Conservation (phyloP, 768 basidiomycete species). For the Nidularia pulvinata region DNA sequence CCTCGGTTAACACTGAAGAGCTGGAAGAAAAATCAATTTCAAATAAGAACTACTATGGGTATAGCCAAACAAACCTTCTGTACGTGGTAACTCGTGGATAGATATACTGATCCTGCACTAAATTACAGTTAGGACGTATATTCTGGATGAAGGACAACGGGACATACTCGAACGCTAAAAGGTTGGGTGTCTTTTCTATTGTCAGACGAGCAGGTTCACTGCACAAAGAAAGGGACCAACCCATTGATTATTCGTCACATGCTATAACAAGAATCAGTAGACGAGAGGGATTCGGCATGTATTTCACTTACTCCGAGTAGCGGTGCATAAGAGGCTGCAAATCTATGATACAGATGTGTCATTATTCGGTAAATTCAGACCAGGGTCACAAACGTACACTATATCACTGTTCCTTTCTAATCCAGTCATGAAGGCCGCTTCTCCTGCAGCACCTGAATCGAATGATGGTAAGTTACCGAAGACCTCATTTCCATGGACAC, state of each 20-base stretch:
- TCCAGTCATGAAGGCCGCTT: constrained; percentile 72
- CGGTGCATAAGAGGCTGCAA: constrained; percentile 62
- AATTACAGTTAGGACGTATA: background rate
- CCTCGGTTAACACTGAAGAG: constrained; percentile 65
- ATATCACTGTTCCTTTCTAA: constrained; percentile 50
- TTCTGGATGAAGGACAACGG: background rate
- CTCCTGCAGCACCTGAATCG: constrained; percentile 43
- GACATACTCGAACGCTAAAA: constrained; percentile 61
- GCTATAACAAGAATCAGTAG: constrained; percentile 25
- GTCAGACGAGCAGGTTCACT: constrained; percentile 2
- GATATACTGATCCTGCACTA: constrained; percentile 53
- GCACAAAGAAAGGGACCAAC: constrained; percentile 14
- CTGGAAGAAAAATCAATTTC: constrained; percentile 21
- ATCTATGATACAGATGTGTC: constrained; percentile 34
- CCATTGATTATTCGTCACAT: constrained; percentile 60
- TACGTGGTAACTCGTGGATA: constrained; percentile 62
- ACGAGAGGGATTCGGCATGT: background rate
- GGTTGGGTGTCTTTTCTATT: constrained; percentile 46
- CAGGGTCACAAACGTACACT: constrained; percentile 18
- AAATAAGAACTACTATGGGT: background rate
- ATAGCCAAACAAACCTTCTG: constrained; percentile 44
- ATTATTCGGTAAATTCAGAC: constrained; percentile 3
- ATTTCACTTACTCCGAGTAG: constrained; percentile 39
- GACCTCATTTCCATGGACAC: constrained; percentile 5
- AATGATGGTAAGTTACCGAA: background rate